These are phyloP conservation scores for Cicer yamashitae DNA, from an alignment of 306 rosid genomes.

Conservation along the genomic window DNA sequence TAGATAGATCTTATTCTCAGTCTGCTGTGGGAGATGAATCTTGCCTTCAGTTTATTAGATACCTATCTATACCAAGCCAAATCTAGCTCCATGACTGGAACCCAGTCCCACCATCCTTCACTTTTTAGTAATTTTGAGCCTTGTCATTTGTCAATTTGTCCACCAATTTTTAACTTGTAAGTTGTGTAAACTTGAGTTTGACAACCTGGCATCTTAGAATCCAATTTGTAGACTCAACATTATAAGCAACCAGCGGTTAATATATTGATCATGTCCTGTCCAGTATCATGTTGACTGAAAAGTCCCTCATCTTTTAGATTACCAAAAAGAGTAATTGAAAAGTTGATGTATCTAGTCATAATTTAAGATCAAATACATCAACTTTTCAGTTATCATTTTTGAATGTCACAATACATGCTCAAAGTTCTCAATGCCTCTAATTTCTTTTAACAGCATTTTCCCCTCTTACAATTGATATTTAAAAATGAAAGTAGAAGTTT, in stretches of 20 bases:
- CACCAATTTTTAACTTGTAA: neutral
- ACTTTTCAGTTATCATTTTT: no score
- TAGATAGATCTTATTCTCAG: neutral
- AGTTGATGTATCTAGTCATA: no score
- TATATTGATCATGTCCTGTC: constrained; percentile 22
- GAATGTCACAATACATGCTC: neutral
- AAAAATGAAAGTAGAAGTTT: neutral
- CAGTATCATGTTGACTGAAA: neutral
- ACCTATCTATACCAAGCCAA: neutral
- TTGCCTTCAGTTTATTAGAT: neutral
- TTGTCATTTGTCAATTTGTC: neutral
- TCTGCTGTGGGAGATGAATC: neutral
- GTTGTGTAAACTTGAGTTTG: neutral
- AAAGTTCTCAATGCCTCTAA: neutral
- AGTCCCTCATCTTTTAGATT: neutral
- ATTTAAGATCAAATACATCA: no score
- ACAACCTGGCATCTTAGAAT: neutral
- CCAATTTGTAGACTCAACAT: constrained; percentile 9
- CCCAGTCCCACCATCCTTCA: neutral
- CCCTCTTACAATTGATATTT: neutral
- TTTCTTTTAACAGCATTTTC: neutral
- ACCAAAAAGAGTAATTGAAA: no score
- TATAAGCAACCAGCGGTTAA: neutral
- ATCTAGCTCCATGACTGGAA: neutral
- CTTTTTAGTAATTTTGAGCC: neutral